Conservation (phyloP, 108 stramenopile species). For the Cyclotella sp. region DNA sequence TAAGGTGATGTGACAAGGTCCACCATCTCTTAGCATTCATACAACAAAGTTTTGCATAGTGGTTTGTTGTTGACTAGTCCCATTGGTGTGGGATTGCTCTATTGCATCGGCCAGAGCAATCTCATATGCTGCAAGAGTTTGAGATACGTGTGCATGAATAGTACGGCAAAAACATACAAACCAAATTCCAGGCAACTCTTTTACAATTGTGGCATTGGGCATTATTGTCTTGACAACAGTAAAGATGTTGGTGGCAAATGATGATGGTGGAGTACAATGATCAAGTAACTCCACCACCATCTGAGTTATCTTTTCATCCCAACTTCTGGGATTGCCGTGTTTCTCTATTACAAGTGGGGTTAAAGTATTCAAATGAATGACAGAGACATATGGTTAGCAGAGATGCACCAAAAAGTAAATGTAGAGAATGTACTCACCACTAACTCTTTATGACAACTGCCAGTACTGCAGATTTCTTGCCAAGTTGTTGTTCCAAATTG, state of each 20-base stretch:
- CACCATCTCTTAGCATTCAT: neutral
- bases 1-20: neutral
- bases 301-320: neutral
- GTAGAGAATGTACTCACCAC: too few relatives aligned
- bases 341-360: too few relatives aligned
- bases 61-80: slow-evolving; percentile 1
- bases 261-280: neutral
- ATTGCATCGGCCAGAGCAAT: neutral
- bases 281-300: neutral
- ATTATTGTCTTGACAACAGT: neutral
- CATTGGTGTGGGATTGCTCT: neutral
- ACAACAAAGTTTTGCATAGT: neutral
- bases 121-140: slow-evolving; percentile 11
- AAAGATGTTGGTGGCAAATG: neutral
- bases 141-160: neutral
- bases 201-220: neutral
- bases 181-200: neutral
- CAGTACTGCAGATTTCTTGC: neutral
- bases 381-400: neutral
- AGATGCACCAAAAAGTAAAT: neutral
- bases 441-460: too few relatives aligned
- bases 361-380: neutral
- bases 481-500: neutral
- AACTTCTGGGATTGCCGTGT: neutral
- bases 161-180: neutral